Base-by-base conservation (phyloP, 495 filamentous ascomycete species). In the Podospora pseudopauciseta region DNA sequence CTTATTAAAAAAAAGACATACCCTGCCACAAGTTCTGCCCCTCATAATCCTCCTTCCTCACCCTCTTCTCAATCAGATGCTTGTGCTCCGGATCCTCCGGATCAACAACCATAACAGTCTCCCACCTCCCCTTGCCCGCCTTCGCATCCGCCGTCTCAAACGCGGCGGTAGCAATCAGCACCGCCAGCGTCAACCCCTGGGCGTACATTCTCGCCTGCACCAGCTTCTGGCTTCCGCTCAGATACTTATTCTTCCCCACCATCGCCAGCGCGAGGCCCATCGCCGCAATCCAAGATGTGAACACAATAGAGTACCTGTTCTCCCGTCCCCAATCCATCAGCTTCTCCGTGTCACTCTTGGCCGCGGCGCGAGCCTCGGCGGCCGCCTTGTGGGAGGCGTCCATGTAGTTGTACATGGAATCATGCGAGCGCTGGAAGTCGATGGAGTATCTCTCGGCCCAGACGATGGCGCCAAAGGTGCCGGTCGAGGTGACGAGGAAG, bases 201-300 rank as follows among this genome's bases (percentile, higher is more conserved):
- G 95, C 95, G 81, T 98, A 98, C 68, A 99, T 90, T 84, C 95
- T 88, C 11, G 96, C 96, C 84, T 99, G 95, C 20, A 99, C 95
- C 28, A 99, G 82, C 84, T 99, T 99, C 86, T 99, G 95, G 71
- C 83, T 78, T 1, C 85, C 86, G 20, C 83, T 87, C 6, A 98
- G 79, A 79, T 91, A 93, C 61, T 85, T 87, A 79, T 92, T 94
- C 68, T 92, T 85, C 64, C 89, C 85, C 56, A 97, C 94, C 11
- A 97, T 72, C 55, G 81, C 89, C 30, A 97, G 84, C 0, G 92
- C 88, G 32, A 90, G 76, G 26, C 86, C 88, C 90, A 99, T 96
- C 56, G 87, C 87, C 16, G 91, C 88, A 15, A 94, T 79, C 95
- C 95, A 99, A 27, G 87, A 90, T 2, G 83, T 86, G 65, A 90